Conservation (phyloP, 495 filamentous ascomycete species). For the Penicillium daleae region DNA sequence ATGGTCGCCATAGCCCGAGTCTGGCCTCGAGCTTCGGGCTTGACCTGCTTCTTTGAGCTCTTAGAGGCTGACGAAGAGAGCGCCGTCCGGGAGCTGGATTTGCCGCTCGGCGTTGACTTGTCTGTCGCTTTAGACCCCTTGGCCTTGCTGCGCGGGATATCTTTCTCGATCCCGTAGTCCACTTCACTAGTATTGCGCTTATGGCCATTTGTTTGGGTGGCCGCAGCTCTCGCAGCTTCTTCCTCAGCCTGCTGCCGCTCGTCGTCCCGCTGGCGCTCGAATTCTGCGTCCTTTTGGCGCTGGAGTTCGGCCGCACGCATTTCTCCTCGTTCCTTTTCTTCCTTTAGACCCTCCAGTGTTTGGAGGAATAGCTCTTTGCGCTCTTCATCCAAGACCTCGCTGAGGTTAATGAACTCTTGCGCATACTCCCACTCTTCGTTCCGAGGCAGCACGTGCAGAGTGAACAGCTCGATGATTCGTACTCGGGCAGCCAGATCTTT, state of each 20-base stretch:
- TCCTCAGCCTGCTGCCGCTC: conserved; percentile 65
- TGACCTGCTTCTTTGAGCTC: conserved; percentile 45
- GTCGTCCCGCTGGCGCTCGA: conserved; percentile 59
- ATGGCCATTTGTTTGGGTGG: conserved; percentile 51
- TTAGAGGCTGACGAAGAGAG: conserved; percentile 42
- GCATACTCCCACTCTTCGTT: conserved; percentile 97
- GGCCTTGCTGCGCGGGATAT: conserved; percentile 42
- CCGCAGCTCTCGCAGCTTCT: conserved; percentile 42
- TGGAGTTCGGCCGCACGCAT: conserved; percentile 63
- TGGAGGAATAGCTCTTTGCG: conserved; percentile 83
- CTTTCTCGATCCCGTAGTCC: conserved; percentile 59
- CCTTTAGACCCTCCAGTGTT: conserved; percentile 60
- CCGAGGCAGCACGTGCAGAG: conserved; percentile 84
- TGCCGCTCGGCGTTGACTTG: conserved; percentile 33
- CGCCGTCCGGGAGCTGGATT: conserved; percentile 36
- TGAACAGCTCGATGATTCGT: conserved; percentile 92
- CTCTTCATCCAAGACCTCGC: conserved; percentile 87
- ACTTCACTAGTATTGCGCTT: conserved; percentile 55
- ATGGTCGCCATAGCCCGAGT: conserved; percentile 45
- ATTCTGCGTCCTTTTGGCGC: conserved; percentile 64
- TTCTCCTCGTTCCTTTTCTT: conserved; percentile 76
- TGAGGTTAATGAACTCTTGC: conserved; percentile 81
- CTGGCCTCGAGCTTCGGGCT: conserved; percentile 38
- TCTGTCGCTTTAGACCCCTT: conserved; percentile 35
- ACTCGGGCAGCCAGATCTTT: conserved; percentile 75